These are phyloP conservation scores for Gyromitra esculenta DNA, from an alignment of 2,329 filamentous ascomycete species.

Conservation along the genomic window DNA sequence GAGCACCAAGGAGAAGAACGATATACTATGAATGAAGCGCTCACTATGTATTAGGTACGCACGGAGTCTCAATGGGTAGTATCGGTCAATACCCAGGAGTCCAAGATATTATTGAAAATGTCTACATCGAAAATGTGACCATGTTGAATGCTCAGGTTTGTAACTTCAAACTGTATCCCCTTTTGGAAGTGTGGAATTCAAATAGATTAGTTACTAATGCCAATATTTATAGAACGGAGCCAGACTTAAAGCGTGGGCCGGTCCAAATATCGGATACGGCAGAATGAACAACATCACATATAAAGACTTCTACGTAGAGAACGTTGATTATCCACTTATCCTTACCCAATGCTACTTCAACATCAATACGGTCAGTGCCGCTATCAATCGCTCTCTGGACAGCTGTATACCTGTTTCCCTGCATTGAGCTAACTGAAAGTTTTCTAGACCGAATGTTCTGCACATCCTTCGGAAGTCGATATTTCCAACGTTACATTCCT, in stretches of 20 bases:
- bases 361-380: conserved; percentile 60
- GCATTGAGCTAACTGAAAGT: not conserved
- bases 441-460: conserved; percentile 63
- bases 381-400: not conserved
- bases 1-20: not conserved
- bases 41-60: conserved; percentile 59
- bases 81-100: conserved; percentile 69
- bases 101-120: conserved; percentile 68
- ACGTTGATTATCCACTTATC: conserved; percentile 69
- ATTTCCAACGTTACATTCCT: conserved; percentile 70
- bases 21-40: not conserved
- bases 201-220: conserved; percentile 4
- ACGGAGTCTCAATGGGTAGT: conserved; percentile 69
- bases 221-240: conserved; percentile 65
- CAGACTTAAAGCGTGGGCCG: conserved; percentile 71
- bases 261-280: conserved; percentile 68
- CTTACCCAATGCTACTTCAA: conserved; percentile 73
- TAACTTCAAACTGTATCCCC: not conserved
- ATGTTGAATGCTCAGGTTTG: conserved; percentile 64
- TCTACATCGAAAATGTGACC: conserved; percentile 70
- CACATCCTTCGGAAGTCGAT: conserved; percentile 68
- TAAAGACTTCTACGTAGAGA: conserved; percentile 69
- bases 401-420: not conserved
- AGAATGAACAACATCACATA: conserved; percentile 72
- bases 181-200: not conserved